phyloP scores from a whole-genome alignment of 2,329 filamentous ascomycete genomes.

The Torrubiellomyces zombiae region DNA sequence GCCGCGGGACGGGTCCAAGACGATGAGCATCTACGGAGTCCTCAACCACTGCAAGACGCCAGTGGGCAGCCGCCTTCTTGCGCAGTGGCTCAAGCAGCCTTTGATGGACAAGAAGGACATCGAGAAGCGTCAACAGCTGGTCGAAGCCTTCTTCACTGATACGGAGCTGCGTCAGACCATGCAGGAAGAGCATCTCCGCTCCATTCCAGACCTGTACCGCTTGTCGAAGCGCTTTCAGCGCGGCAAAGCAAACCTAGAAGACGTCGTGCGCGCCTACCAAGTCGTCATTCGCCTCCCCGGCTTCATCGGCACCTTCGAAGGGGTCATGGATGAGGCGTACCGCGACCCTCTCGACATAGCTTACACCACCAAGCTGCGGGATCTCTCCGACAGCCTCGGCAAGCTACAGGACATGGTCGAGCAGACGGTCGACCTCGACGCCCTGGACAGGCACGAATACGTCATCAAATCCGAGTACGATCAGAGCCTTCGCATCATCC shows the following conservation, averaged over 20 bases:
- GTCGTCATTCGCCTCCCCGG: conserved; percentile 82
- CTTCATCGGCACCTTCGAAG: conserved; percentile 76
- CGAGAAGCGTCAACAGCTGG: conserved; percentile 77
- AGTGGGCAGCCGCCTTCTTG: conserved; percentile 71
- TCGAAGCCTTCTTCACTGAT: conserved; percentile 86
- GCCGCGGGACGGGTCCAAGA: conserved; percentile 85
- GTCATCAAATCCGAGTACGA: conserved; percentile 99
- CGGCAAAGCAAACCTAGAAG: conserved; percentile 78
- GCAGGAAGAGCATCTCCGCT: conserved; percentile 87
- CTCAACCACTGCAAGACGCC: conserved; percentile 97
- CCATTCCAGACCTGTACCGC: conserved; percentile 86
- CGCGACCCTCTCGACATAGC: conserved; percentile 70
- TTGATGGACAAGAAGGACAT: conserved; percentile 85
- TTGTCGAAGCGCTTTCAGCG: conserved; percentile 90
- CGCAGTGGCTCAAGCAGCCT: conserved; percentile 96
- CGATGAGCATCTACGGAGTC: conserved; percentile 87
- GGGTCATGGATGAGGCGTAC: conserved; percentile 90
- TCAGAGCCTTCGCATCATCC: conserved; percentile 70
- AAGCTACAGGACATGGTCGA: conserved; percentile 97
- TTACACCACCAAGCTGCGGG: conserved; percentile 70
- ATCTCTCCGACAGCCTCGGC: conserved; percentile 60
- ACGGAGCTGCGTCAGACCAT: conserved; percentile 88
- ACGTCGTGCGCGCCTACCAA: conserved; percentile 91
- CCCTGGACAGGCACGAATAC: conserved; percentile 91
- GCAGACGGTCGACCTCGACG: conserved; percentile 89